Percentiles rank a stretch among this genome's conserved stretches.
These are phyloP conservation scores for Ganoderma resinaceum DNA, from an alignment of 1,284 basidiomycete genomes.

Conservation along the genomic window DNA sequence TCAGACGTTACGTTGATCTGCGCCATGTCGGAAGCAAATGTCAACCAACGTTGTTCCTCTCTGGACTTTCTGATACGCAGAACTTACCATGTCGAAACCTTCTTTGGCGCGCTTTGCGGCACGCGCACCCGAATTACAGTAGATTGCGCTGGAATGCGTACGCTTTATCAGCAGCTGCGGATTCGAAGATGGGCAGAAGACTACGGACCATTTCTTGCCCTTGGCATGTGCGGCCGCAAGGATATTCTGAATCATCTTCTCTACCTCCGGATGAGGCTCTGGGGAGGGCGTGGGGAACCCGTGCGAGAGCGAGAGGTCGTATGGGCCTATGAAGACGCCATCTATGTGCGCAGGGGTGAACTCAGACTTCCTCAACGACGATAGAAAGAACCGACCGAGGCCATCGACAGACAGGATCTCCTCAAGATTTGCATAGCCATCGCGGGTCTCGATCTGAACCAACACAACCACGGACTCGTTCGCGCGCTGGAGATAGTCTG, in stretches of 20 bases:
- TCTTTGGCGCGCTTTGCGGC: constrained; percentile 47
- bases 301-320: constrained; percentile 67
- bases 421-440: constrained; percentile 65
- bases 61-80: background rate
- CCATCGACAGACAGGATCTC: constrained; percentile 70
- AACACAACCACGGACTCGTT: constrained; percentile 68
- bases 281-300: constrained; percentile 68
- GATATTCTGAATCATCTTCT: constrained; percentile 66
- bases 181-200: background rate
- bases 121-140: constrained; percentile 46
- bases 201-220: constrained; percentile 70
- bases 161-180: background rate
- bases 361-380: background rate
- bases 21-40: background rate
- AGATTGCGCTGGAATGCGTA: constrained; percentile 33
- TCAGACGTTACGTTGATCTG: constrained; percentile 63
- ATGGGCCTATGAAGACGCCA: constrained; percentile 72
- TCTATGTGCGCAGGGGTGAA: constrained; percentile 38
- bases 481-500: constrained; percentile 61
- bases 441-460: constrained; percentile 71
- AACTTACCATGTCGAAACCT: constrained; percentile 49
- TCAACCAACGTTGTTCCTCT: background rate
- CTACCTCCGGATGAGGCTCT: constrained; percentile 67
- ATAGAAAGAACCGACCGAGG: constrained; percentile 51
- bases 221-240: constrained; percentile 58